These are phyloP conservation scores for Boletus reticuloceps DNA, from an alignment of 768 basidiomycete genomes.

Conservation along the genomic window DNA sequence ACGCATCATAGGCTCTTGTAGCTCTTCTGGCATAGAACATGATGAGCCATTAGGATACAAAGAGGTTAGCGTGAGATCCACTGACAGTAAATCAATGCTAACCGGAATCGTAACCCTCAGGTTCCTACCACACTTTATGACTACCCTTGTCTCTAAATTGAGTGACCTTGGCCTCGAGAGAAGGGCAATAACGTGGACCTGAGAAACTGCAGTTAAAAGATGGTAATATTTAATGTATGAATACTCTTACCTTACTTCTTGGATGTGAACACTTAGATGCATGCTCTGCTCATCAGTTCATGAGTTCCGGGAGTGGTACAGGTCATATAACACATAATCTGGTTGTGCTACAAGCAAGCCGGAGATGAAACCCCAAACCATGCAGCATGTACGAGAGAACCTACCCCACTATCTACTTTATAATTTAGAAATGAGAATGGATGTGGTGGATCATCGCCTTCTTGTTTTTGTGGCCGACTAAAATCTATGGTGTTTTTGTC, in stretches of 20 bases:
- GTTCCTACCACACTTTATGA: conserved; percentile 87
- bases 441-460: conserved; percentile 59
- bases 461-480: conserved; percentile 53
- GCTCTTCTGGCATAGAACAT: conserved; percentile 81
- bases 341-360: conserved; percentile 52
- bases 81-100: not conserved
- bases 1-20: conserved; percentile 80
- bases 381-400: conserved; percentile 12
- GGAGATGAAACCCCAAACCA: not conserved
- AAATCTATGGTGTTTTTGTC: conserved; percentile 72
- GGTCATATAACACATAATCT: conserved; percentile 72
- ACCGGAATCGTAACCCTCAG: conserved; percentile 91
- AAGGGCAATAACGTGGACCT: conserved; percentile 93
- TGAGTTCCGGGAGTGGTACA: conserved; percentile 73
- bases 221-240: not conserved
- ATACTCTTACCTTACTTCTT: conserved; percentile 67
- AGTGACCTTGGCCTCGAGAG: conserved; percentile 82
- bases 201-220: not conserved
- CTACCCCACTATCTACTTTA: conserved; percentile 68
- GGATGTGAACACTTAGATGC: conserved; percentile 79
- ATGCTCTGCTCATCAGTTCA: conserved; percentile 72
- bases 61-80: not conserved
- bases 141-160: conserved; percentile 69
- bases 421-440: conserved; percentile 78
- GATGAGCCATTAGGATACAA: conserved; percentile 80